A percentile compares a stretch with the other conserved stretches of the same genome.
Conservation (phyloP, 2,329 filamentous ascomycete genomes). For the Fusarium sp. region DNA sequence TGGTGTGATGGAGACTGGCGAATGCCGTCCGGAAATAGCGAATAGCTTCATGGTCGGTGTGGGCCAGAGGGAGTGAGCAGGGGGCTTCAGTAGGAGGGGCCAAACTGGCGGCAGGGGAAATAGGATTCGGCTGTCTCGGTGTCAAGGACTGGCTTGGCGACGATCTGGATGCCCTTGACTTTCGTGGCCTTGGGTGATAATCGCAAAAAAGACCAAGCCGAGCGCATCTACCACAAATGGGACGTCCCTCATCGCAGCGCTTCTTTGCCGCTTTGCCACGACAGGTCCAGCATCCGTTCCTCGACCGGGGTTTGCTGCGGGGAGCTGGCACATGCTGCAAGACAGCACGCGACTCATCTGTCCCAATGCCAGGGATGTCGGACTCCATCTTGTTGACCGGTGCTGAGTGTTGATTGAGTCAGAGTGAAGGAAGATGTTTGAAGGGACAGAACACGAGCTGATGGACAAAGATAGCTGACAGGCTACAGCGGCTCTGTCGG, state of each 20-base stretch:
- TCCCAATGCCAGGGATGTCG: not conserved
- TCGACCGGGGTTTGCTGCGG: conserved; percentile 18
- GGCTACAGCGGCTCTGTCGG: not conserved
- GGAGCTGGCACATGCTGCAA: not conserved
- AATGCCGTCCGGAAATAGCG: not conserved
- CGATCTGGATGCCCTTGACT: not conserved
- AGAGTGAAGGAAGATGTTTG: not conserved
- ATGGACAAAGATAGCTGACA: not conserved
- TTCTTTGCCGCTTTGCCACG: conserved; percentile 46
- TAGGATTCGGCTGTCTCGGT: not conserved
- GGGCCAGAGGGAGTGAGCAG: not conserved
- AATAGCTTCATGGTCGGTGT: not conserved
- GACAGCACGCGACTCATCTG: not conserved
- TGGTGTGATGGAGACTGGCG: not conserved
- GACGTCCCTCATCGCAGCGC: conserved; percentile 44
- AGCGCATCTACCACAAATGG: conserved; percentile 41
- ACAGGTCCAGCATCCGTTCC: conserved; percentile 44
- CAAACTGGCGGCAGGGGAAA: not conserved
- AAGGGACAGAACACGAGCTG: not conserved
- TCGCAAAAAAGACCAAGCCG: conserved; percentile 44
- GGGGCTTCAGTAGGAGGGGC: not conserved
- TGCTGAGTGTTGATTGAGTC: not conserved
- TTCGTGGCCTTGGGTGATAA: conserved; percentile 22
- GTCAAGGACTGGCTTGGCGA: not conserved
- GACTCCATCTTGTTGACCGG: not conserved